Evolutionary conservation across 208 protist species (phyloP), one percentile per base, ranked within the genome.

Genomic region (Leishmania aethiopica): DNA sequence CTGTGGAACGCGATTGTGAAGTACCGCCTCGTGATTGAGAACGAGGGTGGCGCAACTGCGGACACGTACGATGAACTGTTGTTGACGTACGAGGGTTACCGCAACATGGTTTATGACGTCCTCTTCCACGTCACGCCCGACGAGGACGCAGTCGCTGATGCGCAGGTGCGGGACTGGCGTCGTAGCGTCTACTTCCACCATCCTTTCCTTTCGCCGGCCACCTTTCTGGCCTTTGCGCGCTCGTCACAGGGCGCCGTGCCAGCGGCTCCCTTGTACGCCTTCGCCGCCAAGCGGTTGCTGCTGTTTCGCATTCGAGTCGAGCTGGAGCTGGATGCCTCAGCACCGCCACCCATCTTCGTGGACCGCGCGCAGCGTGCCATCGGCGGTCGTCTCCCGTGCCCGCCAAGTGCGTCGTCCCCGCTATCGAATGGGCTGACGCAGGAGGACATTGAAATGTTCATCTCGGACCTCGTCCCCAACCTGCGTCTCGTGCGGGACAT

Each of bases 201-300:
- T 80, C 95, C 95, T 10, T 96, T 97, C 81, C 84, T 97, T n/a
- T 96, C 93, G 1, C 95, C 95, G 0, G 87, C 91, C 17, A 95
- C 91, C 0, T 97, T 97, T 77, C 81, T 96, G 8, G 86, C 89
- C n/a, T 97, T 97, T 81, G 73, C 81, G 15, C 88, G 91, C 10
- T 88, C 87, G 37, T 87, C 89, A 40, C 81, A 80, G 28, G 92
- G 86, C 28, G 88, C 92, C 5, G 91, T 97, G 22, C 66, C 92
- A 17, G 93, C 91, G 0, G 93, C 96, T n/a, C 84, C 89, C 3
- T 85, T 97, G 78, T 97, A 96, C 80, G 90, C 93, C 47, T 97
- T 96, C 84, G 91, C 89, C 0, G 93, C 95, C 6, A 97, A 97
- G 85, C 91, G 93, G 4, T 75, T 96, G 35, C 83, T 97, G 28